phyloP scores from a whole-genome alignment of 2,329 filamentous ascomycete species.

The Ceratocystis albifundus region DNA sequence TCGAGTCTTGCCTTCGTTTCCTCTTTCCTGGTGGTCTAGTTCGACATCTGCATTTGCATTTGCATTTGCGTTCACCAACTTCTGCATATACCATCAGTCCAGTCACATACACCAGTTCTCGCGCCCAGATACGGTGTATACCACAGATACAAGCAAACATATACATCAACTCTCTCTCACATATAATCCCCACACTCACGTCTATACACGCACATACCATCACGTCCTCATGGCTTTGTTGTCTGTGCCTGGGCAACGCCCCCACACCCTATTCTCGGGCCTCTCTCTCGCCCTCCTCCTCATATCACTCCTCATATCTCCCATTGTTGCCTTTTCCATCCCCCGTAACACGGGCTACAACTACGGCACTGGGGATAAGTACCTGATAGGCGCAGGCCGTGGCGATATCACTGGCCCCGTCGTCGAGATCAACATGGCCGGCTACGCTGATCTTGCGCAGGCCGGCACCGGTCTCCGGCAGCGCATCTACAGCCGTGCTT shows the following conservation, averaged over 20 bases:
- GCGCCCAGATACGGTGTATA: background rate
- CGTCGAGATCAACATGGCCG: slow-evolving; percentile 82
- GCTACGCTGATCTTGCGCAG: slow-evolving; percentile 70
- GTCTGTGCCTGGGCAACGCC: background rate
- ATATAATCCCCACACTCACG: background rate
- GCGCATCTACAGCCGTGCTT: slow-evolving; percentile 72
- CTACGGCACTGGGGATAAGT: slow-evolving; percentile 26
- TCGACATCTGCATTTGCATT: background rate
- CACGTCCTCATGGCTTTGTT: background rate
- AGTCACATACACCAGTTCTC: background rate
- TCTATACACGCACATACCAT: too few relatives aligned
- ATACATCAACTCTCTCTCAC: too few relatives aligned
- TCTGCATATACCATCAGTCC: background rate
- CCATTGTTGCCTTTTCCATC: background rate
- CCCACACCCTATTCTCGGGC: background rate
- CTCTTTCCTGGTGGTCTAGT: background rate
- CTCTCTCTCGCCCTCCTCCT: slow-evolving; percentile 9
- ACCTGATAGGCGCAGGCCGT: slow-evolving; percentile 42
- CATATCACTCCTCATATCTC: background rate
- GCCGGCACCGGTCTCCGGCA: slow-evolving; percentile 75
- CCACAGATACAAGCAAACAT: background rate
- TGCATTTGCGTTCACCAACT: background rate
- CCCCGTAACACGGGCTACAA: background rate
- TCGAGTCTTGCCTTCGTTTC: background rate
- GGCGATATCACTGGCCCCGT: slow-evolving; percentile 56